phyloP scores from a whole-genome alignment of 2,329 filamentous ascomycete species.

The Monilinia aucupariae region DNA sequence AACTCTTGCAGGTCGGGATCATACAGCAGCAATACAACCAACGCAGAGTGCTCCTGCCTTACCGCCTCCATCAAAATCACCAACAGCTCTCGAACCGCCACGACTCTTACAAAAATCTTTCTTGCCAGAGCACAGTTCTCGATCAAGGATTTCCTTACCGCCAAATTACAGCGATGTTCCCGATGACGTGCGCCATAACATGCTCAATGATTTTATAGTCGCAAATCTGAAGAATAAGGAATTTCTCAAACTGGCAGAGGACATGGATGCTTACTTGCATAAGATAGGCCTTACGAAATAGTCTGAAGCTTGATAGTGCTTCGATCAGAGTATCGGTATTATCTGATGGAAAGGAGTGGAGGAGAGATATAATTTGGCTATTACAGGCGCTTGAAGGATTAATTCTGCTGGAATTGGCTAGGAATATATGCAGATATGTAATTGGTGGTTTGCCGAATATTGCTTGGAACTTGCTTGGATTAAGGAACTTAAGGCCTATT shows the following conservation, averaged over 20 bases:
- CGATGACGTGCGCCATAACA: constrained; percentile 38
- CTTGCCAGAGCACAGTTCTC: background rate
- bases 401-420: background rate
- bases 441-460: background rate
- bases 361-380: background rate
- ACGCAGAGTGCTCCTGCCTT: background rate
- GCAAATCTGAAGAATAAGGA: constrained; percentile 44
- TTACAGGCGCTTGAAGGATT: background rate
- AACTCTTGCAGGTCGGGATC: constrained; percentile 22
- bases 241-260: constrained; percentile 47
- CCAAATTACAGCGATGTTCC: constrained; percentile 22
- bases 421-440: background rate
- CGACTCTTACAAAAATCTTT: background rate
- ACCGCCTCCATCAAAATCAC: background rate
- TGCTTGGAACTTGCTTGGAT: background rate
- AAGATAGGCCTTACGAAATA: constrained; percentile 41
- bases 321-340: background rate
- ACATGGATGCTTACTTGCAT: constrained; percentile 46
- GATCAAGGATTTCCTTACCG: background rate
- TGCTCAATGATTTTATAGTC: constrained; percentile 46
- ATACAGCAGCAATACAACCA: constrained; percentile 13
- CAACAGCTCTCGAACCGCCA: background rate
- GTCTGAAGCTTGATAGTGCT: background rate
- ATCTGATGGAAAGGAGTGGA: background rate
- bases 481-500: background rate